Base-by-base conservation (phyloP, 129 eudicot genomes). In the Escallonia herrerae region DNA sequence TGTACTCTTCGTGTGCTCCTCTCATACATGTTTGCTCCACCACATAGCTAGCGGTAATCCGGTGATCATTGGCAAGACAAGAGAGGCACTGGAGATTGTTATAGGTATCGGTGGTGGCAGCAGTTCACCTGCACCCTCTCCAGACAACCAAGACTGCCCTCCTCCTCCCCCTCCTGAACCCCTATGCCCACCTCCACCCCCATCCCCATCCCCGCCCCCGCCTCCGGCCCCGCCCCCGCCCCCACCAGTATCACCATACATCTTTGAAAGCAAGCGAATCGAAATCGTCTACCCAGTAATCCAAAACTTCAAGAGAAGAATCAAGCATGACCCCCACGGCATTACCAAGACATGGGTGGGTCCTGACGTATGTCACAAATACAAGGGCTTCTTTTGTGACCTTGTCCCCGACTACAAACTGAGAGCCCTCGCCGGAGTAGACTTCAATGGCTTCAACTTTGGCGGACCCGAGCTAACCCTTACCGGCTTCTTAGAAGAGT, bases 371-470 rank as follows among this genome's bases (percentile, higher is more conserved):
- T 85, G 91, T 62, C 6, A 37, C 40, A 46, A 71, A 0, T 85
- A 85, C 47, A 62, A 38, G 46, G 91, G 91, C 43, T 70, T 85
- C 66, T 3, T 3, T 0, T 85, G 91, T 57, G 85, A 63, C 45
- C 4, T 2, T 6, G 60, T 40, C 5, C 87, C 84, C 0, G 59
- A 8, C 4, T 13, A 0, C 43, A 64, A 63, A 3, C 9, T 5
- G 7, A 66, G 2, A 14, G 63, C 67, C 5, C 4, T 85, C 10
- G 56, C 84, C 40, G 85, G 70, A 3, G 61, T 82, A 39, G 67
- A 76, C 8, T 82, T 85, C 68, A 85, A 85, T 53, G 68, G 74
- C 57, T 64, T 4, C 3, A 38, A 45, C 11, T 53, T 86, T 0
- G 1, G 6, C 8, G 89, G 86, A 11, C 62, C 71, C 0, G 9